Evolutionary conservation across 1,284 basidiomycete genomes (phyloP).

Genomic region (Boletus sp.): DNA sequence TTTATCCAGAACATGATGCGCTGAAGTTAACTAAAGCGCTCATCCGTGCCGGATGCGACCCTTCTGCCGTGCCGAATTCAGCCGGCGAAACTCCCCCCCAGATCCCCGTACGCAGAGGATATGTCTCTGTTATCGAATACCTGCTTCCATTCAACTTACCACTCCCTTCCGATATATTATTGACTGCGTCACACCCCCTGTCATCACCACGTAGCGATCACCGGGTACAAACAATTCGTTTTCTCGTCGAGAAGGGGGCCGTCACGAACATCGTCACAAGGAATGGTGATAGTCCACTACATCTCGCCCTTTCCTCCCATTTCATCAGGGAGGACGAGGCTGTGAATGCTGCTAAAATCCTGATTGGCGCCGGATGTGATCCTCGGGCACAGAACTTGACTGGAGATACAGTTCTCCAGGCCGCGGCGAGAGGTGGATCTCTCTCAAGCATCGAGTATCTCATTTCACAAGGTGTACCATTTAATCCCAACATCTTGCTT

Average conservation of each 20-base stretch:
- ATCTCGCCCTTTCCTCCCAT: slow-evolving; percentile 3
- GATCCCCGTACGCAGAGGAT: neutral
- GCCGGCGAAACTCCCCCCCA: slow-evolving; percentile 2
- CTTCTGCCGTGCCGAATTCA: neutral
- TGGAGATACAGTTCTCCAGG: neutral
- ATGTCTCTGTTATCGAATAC: neutral
- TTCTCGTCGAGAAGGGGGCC: slow-evolving; percentile 2
- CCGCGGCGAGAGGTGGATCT: neutral
- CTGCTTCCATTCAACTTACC: neutral
- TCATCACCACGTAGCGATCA: neutral
- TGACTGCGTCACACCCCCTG: neutral
- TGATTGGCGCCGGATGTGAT: neutral
- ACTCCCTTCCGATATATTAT: neutral
- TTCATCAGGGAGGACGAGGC: neutral
- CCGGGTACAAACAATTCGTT: neutral
- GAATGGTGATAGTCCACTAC: neutral
- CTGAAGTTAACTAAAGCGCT: neutral
- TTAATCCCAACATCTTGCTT: neutral
- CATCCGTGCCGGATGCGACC: neutral
- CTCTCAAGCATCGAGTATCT: slow-evolving; percentile 1
- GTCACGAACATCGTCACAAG: neutral
- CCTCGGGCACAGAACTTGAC: neutral
- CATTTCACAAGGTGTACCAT: neutral
- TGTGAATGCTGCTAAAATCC: neutral
- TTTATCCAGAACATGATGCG: neutral